Evolutionary conservation across 768 basidiomycete species (phyloP), one percentile per base, ranked within the genome.

Genomic region (Boletales sp.): DNA sequence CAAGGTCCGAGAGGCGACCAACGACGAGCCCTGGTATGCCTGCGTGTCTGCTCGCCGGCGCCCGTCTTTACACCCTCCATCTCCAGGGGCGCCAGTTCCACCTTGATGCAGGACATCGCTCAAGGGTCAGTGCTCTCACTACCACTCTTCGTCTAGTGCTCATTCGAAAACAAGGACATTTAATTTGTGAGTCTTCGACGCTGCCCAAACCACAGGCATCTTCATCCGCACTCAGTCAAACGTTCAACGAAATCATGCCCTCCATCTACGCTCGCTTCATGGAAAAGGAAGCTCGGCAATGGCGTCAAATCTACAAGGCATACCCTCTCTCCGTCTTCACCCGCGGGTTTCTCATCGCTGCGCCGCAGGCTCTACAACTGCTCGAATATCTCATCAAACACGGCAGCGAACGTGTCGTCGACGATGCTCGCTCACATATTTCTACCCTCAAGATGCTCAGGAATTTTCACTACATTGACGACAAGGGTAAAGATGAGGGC

Each of bases 201-300:
- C 21, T 17, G n/a, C n/a, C 18, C 34, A 13, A 14, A 12, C 4
- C 29, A 43, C 37, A 50, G 10, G 43, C 34, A 31, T 41, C 34
- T 56, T 61, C 31, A 56, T 47, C 46, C 17, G 41, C 30, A 15
- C 36, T 3, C 65, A 97, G 94, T 72, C 92, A 94, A 78, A 83
- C 94, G 55, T 99, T 99, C 72, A 99, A 98, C 70, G 95, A 99
- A 74, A 93, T 98, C 65, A 97, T 99, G 94, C 95, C 97, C 4
- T 84, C 83, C 62, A 97, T 97, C 58, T 98, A 97, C 69, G 79
- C 84, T 9, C 82, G 92, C 24, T 97, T 95, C 68, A 95, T 94
- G 85, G 91, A 98, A 69, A 98, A 98, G 72, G 97, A 99, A 70
- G 97, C 97, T 1, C 77, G 88, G 18, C 91, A 99, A 65, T 99